These are phyloP conservation scores for Fusarium decemcellulare DNA, from an alignment of 2,329 filamentous ascomycete species.

Conservation along the genomic window DNA sequence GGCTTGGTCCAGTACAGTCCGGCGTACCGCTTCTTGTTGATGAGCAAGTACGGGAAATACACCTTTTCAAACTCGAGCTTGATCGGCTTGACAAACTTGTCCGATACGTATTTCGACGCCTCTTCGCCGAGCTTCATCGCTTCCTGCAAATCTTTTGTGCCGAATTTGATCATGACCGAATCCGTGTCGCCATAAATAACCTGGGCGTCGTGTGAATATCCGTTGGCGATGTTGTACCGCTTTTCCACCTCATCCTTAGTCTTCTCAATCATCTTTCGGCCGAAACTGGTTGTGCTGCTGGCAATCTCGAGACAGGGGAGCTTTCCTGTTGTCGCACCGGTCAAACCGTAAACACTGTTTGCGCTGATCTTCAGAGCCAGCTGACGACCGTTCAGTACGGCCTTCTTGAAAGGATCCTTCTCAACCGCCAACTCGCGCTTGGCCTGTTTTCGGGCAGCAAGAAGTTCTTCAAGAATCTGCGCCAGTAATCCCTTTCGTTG, in stretches of 20 bases:
- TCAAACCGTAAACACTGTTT: slow-evolving; percentile 98
- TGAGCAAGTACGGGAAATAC: slow-evolving; percentile 96
- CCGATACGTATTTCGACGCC: slow-evolving; percentile 88
- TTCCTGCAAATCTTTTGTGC: slow-evolving; percentile 86
- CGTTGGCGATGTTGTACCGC: slow-evolving; percentile 92
- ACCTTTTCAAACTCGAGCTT: slow-evolving; percentile 99
- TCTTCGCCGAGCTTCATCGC: slow-evolving; percentile 98
- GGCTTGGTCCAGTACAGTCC: slow-evolving; percentile 98
- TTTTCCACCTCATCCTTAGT: slow-evolving; percentile 96
- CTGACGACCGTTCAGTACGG: slow-evolving; percentile 96
- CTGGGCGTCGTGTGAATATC: slow-evolving; percentile 93
- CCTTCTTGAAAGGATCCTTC: slow-evolving; percentile 97
- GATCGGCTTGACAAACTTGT: slow-evolving; percentile 96
- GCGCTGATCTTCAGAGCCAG: slow-evolving; percentile 96
- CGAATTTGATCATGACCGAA: slow-evolving; percentile 99
- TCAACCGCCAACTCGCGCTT: slow-evolving; percentile 91
- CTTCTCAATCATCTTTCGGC: slow-evolving; percentile 98
- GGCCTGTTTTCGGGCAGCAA: slow-evolving; percentile 93
- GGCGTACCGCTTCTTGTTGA: slow-evolving; percentile 99
- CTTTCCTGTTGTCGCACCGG: slow-evolving; percentile 95
- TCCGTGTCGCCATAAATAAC: slow-evolving; percentile 99
- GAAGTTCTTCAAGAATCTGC: slow-evolving; percentile 94
- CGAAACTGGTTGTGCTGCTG: slow-evolving; percentile 96
- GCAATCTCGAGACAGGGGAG: slow-evolving; percentile 95
- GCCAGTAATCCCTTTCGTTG: slow-evolving; percentile 92